Conservation (phyloP, 352 stramenopile genomes). For the Poterioochromonas sp. region DNA sequence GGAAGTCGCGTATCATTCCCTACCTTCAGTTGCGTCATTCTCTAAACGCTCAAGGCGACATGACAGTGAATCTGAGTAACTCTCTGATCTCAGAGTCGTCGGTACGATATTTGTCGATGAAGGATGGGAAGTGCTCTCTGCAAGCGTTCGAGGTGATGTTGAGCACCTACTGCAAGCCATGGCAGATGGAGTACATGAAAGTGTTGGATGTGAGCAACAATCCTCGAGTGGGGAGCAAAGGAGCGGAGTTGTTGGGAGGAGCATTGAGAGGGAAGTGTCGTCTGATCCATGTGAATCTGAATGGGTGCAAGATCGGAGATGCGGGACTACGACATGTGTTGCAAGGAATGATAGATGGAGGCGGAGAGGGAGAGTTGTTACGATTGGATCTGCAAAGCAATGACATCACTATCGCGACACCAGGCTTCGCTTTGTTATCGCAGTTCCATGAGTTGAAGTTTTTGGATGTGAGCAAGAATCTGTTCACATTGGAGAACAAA, state of each 20-base stretch:
- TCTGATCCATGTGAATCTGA: conserved; percentile 10
- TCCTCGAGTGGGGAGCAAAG: background rate
- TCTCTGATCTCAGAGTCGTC: background rate
- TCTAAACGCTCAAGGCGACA: background rate
- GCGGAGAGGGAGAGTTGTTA: background rate
- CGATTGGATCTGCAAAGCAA: conserved; percentile 23
- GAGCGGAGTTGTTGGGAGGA: background rate
- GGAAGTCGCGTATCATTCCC: no score
- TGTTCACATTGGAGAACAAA: conserved; percentile 16
- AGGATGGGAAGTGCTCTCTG: background rate
- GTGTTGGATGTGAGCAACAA: background rate
- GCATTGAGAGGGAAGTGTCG: background rate
- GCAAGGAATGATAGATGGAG: background rate
- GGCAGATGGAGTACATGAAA: background rate
- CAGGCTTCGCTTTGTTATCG: background rate
- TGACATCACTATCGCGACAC: conserved; percentile 22
- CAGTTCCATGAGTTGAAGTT: conserved; percentile 15
- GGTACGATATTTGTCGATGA: background rate
- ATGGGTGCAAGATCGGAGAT: background rate
- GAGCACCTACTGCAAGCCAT: background rate
- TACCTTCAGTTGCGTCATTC: background rate
- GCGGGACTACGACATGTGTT: background rate
- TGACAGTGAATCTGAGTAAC: background rate
- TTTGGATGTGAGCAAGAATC: conserved; percentile 20
- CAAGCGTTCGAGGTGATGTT: background rate